These are phyloP conservation scores for Jasminum sambac DNA, from an alignment of 257 asterid genomes.

Conservation along the genomic window DNA sequence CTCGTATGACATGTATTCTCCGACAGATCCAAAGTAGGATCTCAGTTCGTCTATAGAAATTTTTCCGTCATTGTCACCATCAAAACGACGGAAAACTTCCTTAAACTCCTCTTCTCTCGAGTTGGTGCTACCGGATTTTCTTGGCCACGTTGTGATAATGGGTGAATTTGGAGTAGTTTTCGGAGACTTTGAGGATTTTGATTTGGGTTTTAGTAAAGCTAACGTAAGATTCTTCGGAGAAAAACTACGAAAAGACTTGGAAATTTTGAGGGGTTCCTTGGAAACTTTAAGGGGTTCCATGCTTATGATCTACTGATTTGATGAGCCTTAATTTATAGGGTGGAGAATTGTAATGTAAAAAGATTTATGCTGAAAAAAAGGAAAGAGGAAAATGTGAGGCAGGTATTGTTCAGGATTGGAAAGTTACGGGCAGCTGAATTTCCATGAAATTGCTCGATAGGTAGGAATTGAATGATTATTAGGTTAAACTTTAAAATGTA, in stretches of 20 bases:
- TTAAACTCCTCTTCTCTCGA: constrained; percentile 44
- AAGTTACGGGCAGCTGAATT: constrained; percentile 13
- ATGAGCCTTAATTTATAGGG: background rate
- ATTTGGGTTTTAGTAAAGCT: constrained; percentile 24
- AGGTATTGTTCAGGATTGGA: background rate
- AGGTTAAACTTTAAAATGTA: constrained; percentile 21
- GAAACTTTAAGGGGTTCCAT: constrained; percentile 31
- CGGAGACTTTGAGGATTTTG: constrained; percentile 28
- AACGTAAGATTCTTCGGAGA: constrained; percentile 30
- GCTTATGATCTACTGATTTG: background rate
- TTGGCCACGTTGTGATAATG: constrained; percentile 1
- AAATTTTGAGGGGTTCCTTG: constrained; percentile 29
- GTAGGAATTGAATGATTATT: background rate
- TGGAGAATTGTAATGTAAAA: background rate
- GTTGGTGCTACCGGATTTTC: constrained; percentile 1
- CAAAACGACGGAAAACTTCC: constrained; percentile 61
- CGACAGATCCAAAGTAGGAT: constrained; percentile 45
- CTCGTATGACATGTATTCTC: constrained; percentile 58
- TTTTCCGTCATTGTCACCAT: constrained; percentile 51
- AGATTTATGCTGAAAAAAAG: background rate
- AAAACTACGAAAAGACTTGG: constrained; percentile 34
- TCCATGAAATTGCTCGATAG: constrained; percentile 24
- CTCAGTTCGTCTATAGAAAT: constrained; percentile 50
- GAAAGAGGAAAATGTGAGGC: background rate
- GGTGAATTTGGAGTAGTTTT: constrained; percentile 31